These are phyloP conservation scores for Talaromyces funiculosus DNA, from an alignment of 2,329 filamentous ascomycete species.

Conservation along the genomic window DNA sequence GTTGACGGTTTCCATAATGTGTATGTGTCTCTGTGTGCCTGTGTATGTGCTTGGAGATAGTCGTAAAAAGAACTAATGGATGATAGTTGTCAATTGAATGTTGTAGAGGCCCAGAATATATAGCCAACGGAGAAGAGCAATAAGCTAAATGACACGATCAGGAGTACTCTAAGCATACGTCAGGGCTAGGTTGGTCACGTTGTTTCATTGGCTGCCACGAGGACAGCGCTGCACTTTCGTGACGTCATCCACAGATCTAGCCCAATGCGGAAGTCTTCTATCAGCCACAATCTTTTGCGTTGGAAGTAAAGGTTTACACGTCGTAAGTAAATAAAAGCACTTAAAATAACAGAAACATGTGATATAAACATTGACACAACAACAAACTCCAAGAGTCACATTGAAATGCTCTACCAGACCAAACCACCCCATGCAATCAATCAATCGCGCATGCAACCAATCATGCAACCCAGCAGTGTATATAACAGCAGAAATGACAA, in stretches of 20 bases:
- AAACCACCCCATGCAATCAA: neutral
- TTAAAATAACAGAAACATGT: neutral
- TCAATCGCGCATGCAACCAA: constrained; percentile 1
- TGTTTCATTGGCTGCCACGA: constrained; percentile 4
- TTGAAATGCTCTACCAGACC: neutral
- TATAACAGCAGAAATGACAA: neutral
- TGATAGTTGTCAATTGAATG: neutral
- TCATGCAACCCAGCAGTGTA: neutral
- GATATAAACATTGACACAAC: neutral
- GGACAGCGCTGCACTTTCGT: neutral
- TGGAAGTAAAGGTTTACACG: no score
- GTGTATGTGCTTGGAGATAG: neutral
- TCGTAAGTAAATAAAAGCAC: no score
- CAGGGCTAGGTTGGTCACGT: constrained; percentile 5
- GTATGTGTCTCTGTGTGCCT: no score
- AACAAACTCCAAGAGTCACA: neutral
- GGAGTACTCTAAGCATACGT: constrained; percentile 8
- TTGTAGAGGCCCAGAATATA: neutral
- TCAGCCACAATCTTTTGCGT: neutral
- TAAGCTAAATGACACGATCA: neutral
- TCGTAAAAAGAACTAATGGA: neutral
- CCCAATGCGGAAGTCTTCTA: constrained; percentile 8
- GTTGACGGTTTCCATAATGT: constrained; percentile 59
- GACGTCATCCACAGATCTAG: constrained; percentile 13
- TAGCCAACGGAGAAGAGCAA: neutral